Percentiles rank a stretch among this genome's conserved stretches.
phyloP scores from a whole-genome alignment of 2,329 filamentous ascomycete genomes.

The Penicillium sp. region DNA sequence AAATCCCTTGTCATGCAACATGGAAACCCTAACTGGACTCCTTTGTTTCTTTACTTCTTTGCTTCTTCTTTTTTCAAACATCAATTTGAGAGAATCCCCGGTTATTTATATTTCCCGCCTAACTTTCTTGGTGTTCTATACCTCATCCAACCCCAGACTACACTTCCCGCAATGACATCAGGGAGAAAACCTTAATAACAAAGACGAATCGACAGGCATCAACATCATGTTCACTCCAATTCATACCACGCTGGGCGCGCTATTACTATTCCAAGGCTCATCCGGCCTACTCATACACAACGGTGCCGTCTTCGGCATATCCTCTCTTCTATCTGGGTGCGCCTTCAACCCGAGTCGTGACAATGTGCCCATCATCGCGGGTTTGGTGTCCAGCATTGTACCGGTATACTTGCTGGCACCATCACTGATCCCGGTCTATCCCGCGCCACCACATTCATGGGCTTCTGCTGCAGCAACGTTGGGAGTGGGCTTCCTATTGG shows the following conservation, averaged over 20 bases:
- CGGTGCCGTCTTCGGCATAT: conserved; percentile 53
- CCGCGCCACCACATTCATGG: conserved; percentile 36
- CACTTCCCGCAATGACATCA: conserved; percentile 11
- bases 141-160: neutral
- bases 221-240: conserved; percentile 53
- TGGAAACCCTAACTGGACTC: conserved; percentile 1
- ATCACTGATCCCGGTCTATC: conserved; percentile 47
- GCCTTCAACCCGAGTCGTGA: conserved; percentile 44
- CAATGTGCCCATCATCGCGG: conserved; percentile 48
- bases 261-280: conserved; percentile 53
- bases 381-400: conserved; percentile 47
- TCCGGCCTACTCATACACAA: conserved; percentile 53
- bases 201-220: neutral
- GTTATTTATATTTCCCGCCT: neutral
- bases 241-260: conserved; percentile 52
- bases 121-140: neutral
- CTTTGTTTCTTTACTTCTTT: neutral
- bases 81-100: neutral
- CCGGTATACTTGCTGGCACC: conserved; percentile 47
- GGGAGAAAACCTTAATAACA: conserved; percentile 9
- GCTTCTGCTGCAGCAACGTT: conserved; percentile 41
- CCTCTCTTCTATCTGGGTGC: conserved; percentile 47
- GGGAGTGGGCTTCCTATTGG: conserved; percentile 47
- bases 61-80: neutral
- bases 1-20: conserved; percentile 11